Evolutionary conservation across 768 basidiomycete genomes (phyloP).

Genomic region (Dioszegia aurantiaca): DNA sequence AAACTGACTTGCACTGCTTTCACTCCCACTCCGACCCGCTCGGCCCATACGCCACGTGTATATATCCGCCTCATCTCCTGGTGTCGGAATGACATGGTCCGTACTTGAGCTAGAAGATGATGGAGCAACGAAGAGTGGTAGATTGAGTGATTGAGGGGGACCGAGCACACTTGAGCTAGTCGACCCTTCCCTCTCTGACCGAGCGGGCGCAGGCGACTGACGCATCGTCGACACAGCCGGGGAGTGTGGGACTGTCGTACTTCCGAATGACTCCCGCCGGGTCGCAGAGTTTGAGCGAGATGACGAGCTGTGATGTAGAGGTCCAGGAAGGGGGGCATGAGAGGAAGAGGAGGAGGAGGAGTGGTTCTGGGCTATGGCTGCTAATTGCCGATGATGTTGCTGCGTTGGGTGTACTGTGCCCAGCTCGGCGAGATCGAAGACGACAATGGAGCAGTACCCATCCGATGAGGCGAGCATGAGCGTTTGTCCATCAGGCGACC

Average conservation of each 20-base stretch:
- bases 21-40: conserved; percentile 8
- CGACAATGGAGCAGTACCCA: conserved; percentile 90
- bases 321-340: conserved; percentile 57
- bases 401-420: conserved; percentile 83
- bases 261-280: conserved; percentile 10
- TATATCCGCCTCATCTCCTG: conserved; percentile 24
- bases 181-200: conserved; percentile 48
- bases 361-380: conserved; percentile 83
- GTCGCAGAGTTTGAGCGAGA: conserved; percentile 19
- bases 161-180: conserved; percentile 26
- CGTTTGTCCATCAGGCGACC: conserved; percentile 94
- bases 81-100: conserved; percentile 35
- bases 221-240: conserved; percentile 34
- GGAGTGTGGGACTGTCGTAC: conserved; percentile 37
- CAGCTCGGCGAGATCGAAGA: conserved; percentile 76
- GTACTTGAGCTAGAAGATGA: conserved; percentile 21
- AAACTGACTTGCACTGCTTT: conserved; percentile 7
- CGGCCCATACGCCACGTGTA: not conserved
- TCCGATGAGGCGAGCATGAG: conserved; percentile 88
- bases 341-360: not conserved
- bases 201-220: conserved; percentile 34
- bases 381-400: conserved; percentile 83
- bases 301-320: conserved; percentile 13
- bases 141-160: conserved; percentile 14
- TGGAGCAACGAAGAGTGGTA: conserved; percentile 8